phyloP scores from a whole-genome alignment of 106 monocot species.

The Iris macrosiphon region DNA sequence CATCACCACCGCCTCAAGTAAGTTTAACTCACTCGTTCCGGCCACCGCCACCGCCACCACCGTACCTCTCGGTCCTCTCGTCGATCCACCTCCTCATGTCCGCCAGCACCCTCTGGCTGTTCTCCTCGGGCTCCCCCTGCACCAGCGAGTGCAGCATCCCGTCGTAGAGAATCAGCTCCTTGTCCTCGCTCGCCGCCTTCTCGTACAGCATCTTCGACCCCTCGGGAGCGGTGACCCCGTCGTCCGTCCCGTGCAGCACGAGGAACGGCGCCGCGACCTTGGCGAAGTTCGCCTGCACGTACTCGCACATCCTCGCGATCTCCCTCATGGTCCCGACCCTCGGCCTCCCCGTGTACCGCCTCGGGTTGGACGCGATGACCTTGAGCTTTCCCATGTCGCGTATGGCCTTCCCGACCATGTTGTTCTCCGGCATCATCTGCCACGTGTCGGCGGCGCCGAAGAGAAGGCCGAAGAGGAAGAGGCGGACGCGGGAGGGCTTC shows the following conservation, averaged over 20 bases:
- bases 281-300: slow-evolving; percentile 44
- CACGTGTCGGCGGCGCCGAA: slow-evolving; percentile 88
- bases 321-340: slow-evolving; percentile 97
- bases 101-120: slow-evolving; percentile 44
- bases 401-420: slow-evolving; percentile 86
- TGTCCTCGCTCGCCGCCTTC: slow-evolving; percentile 46
- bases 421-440: slow-evolving; percentile 88
- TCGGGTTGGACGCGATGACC: slow-evolving; percentile 70
- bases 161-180: slow-evolving; percentile 45
- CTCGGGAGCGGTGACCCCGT: slow-evolving; percentile 50
- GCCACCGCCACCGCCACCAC: slow-evolving; percentile 1
- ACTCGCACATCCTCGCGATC: slow-evolving; percentile 42
- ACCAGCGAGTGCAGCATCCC: slow-evolving; percentile 64
- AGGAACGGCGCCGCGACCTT: slow-evolving; percentile 66
- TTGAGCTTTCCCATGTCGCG: slow-evolving; percentile 58
- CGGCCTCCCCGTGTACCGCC: slow-evolving; percentile 58
- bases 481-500: slow-evolving; percentile 62
- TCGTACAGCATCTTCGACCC: slow-evolving; percentile 64
- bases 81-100: slow-evolving; percentile 88
- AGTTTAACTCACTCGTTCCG: too few species aligned
- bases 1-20: too few species aligned
- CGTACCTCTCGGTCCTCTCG: slow-evolving; percentile 21
- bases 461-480: slow-evolving; percentile 79
- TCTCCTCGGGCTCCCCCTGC: slow-evolving; percentile 70
- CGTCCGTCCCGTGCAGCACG: slow-evolving; percentile 47